Conservation (phyloP, 2,329 filamentous ascomycete genomes). For the Arthrobotrys conoides region DNA sequence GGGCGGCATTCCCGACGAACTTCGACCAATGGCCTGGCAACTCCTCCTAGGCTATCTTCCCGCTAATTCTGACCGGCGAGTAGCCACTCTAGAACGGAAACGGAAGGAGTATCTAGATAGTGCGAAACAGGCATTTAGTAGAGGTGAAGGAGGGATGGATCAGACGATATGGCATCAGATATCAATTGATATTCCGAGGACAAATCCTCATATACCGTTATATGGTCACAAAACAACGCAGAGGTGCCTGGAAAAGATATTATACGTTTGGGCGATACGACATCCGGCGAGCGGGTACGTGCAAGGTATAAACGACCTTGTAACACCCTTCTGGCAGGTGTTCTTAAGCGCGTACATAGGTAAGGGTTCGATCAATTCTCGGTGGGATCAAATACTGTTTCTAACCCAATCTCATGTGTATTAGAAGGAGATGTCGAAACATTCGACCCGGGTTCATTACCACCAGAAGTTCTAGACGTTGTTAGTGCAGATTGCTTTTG, state of each 20-base stretch:
- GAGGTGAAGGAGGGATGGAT: constrained; percentile 82
- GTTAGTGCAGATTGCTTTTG: constrained; percentile 98
- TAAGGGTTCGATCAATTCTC: constrained; percentile 32
- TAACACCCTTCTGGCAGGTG: constrained; percentile 98
- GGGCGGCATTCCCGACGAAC: constrained; percentile 94
- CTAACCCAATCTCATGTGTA: constrained; percentile 3
- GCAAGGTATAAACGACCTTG: constrained; percentile 97
- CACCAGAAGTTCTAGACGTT: constrained; percentile 89
- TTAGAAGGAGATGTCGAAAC: constrained; percentile 64
- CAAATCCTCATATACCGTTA: constrained; percentile 93
- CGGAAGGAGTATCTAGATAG: constrained; percentile 97
- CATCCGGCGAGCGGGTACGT: constrained; percentile 98
- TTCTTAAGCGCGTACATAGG: constrained; percentile 84
- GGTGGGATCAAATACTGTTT: background rate
- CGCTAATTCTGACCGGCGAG: constrained; percentile 93
- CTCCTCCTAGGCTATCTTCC: constrained; percentile 93
- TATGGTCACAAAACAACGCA: constrained; percentile 98
- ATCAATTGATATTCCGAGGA: constrained; percentile 96
- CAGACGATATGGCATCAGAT: constrained; percentile 99
- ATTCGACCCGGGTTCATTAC: constrained; percentile 94
- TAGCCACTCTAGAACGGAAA: constrained; percentile 91
- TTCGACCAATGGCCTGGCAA: constrained; percentile 99
- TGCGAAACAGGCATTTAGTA: constrained; percentile 80
- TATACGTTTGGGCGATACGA: constrained; percentile 97
- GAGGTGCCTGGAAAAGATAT: constrained; percentile 89